A percentile compares a stretch with the other conserved stretches of the same genome.
Evolutionary conservation across 495 filamentous ascomycete species (phyloP).

Genomic region (Penicillium silybi): DNA sequence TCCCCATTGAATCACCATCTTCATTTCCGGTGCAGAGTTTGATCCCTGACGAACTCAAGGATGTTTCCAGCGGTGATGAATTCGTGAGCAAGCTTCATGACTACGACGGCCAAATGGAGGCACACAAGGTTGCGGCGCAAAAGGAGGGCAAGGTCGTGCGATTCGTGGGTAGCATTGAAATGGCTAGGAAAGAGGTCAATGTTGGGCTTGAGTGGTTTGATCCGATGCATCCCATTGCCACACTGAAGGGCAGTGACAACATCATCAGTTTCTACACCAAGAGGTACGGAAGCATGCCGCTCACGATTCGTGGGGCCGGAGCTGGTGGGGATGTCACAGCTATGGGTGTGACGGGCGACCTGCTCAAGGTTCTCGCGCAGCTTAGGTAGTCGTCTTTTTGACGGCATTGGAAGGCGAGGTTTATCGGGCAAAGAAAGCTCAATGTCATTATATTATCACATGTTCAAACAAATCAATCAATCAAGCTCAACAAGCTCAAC

Average conservation of each 20-base stretch:
- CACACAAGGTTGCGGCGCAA: conserved; percentile 70
- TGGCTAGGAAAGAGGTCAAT: conserved; percentile 68
- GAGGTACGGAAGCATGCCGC: conserved; percentile 83
- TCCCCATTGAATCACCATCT: conserved; percentile 73
- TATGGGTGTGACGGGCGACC: conserved; percentile 87
- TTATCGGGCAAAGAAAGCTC: neutral
- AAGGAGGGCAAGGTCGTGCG: conserved; percentile 82
- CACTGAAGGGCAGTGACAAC: conserved; percentile 93
- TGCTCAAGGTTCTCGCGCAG: conserved; percentile 64
- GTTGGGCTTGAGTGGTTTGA: conserved; percentile 88
- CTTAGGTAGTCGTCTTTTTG: neutral
- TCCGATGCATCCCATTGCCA: conserved; percentile 78
- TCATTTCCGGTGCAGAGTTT: conserved; percentile 26
- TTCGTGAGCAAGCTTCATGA: conserved; percentile 73
- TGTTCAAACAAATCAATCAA: neutral
- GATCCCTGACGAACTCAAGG: conserved; percentile 70
- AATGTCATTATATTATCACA: neutral
- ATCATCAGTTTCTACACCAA: conserved; percentile 97
- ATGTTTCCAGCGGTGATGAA: conserved; percentile 50
- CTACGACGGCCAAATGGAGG: conserved; percentile 81
- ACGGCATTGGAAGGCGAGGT: neutral
- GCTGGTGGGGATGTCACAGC: conserved; percentile 94
- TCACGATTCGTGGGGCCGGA: conserved; percentile 92
- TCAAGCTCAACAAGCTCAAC: neutral
- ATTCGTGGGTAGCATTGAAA: conserved; percentile 90